Conservation (phyloP, 305 asterid genomes). For the Fraxinus latifolia region DNA sequence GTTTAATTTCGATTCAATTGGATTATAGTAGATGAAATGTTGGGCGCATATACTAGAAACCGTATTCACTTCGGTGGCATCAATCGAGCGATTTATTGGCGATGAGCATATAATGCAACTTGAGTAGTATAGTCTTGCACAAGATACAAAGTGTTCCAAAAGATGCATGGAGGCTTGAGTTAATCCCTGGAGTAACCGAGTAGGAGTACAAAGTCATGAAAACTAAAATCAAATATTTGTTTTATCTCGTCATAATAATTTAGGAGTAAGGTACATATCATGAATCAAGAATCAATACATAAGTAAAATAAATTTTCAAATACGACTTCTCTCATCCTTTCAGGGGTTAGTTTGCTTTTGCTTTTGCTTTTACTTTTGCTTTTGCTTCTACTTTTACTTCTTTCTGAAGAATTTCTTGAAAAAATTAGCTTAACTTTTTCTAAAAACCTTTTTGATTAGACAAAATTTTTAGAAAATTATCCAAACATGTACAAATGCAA, state of each 20-base stretch:
- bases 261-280: background rate
- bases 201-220: background rate
- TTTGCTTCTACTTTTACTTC: no score
- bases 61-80: background rate
- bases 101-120: background rate
- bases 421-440: background rate
- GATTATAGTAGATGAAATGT: background rate
- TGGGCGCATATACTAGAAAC: background rate
- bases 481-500: no score
- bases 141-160: background rate
- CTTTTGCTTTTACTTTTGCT: background rate
- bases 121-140: background rate
- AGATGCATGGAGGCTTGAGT: background rate
- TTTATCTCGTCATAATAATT: background rate
- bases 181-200: background rate
- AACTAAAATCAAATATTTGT: background rate
- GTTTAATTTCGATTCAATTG: background rate
- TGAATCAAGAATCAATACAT: background rate
- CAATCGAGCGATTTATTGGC: background rate
- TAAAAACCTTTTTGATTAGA: background rate
- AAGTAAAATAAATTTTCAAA: background rate
- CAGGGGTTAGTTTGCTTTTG: background rate
- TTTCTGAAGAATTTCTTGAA: background rate
- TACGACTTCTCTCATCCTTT: background rate
- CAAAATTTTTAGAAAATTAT: no score